Conservation (phyloP, 257 asterid species). For the Solanum arcanum region DNA sequence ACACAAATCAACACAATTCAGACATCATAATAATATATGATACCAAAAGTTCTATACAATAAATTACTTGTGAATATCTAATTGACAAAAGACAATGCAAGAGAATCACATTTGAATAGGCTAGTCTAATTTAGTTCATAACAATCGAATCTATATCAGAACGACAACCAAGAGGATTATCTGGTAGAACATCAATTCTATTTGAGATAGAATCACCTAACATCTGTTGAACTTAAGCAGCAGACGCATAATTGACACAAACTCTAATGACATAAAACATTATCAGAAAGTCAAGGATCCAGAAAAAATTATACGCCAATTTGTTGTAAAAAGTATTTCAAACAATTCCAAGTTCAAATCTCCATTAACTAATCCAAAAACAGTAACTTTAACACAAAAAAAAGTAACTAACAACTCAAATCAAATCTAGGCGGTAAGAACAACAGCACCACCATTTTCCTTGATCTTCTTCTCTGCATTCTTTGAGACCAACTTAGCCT, state of each 20-base stretch:
- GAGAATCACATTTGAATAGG: not conserved
- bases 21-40: not conserved
- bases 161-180: not conserved
- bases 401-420: not conserved
- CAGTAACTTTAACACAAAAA: not conserved
- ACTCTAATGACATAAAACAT: not conserved
- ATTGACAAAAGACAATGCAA: not conserved
- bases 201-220: not conserved
- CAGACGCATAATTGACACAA: not conserved
- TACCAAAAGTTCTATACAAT: not conserved
- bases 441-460: constrained; percentile 22
- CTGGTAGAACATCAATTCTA: not conserved
- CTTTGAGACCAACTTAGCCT: constrained; percentile 12
- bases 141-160: not conserved
- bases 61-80: not conserved
- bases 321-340: not conserved
- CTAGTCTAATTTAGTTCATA: not conserved
- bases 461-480: constrained; percentile 23
- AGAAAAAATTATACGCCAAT: not conserved
- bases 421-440: constrained; percentile 15
- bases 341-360: too few relatives aligned
- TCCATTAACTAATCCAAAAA: not conserved
- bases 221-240: not conserved
- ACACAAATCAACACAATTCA: not conserved
- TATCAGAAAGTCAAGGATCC: not conserved